Conservation (phyloP, 306 rosid species). For the Parietaria judaica region DNA sequence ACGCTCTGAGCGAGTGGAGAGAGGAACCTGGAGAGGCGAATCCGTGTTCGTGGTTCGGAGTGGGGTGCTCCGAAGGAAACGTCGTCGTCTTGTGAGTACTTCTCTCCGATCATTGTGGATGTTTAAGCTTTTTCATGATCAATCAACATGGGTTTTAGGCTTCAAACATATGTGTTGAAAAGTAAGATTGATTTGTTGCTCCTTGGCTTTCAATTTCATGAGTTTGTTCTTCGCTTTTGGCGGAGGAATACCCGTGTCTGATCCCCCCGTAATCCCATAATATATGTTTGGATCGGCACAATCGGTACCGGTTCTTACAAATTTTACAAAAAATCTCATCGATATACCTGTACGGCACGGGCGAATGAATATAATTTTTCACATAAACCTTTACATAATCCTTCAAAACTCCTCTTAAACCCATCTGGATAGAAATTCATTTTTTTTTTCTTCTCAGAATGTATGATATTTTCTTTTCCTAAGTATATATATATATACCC, state of each 20-base stretch:
- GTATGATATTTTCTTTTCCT: too few species aligned
- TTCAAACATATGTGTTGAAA: background rate
- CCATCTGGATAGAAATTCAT: too few species aligned
- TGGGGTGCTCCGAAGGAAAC: slow-evolving; percentile 66
- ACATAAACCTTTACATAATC: too few species aligned
- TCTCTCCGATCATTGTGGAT: slow-evolving; percentile 4
- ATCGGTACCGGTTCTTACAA: background rate
- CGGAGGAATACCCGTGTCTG: too few species aligned
- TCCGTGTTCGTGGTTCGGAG: slow-evolving; percentile 79
- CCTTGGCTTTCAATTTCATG: background rate
- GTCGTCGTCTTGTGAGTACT: slow-evolving; percentile 67
- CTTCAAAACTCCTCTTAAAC: too few species aligned
- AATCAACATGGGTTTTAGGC: background rate
- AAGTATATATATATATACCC: too few species aligned
- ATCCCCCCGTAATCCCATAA: too few species aligned
- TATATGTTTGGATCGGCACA: too few species aligned
- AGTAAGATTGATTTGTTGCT: background rate
- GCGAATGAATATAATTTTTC: too few species aligned
- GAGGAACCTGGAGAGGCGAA: slow-evolving; percentile 40
- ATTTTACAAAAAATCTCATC: background rate
- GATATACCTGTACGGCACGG: too few species aligned
- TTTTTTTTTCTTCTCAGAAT: too few species aligned
- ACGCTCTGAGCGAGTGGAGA: slow-evolving; percentile 66
- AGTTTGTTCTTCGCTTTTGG: too few species aligned
- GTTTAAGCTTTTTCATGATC: background rate